Base-by-base conservation (phyloP, 176 grass and related monocot species). In the Phoenix dactylifera region DNA sequence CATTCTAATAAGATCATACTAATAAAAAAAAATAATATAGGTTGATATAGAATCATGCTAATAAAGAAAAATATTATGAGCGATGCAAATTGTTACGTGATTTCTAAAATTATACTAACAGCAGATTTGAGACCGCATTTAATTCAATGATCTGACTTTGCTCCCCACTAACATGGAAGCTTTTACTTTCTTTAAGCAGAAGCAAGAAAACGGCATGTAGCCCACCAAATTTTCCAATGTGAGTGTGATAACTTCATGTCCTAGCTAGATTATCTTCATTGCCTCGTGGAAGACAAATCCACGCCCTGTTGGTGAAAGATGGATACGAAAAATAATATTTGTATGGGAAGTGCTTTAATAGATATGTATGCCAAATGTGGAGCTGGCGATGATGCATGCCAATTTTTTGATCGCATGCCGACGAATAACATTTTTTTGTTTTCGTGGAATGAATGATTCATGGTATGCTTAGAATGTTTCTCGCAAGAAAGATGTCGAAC, bases 391-490 rank as follows among this genome's bases (percentile, higher is more conserved):
- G 79, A 82, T 18, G 82, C 90, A 39, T 54, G 76, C 15, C 49
- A 71, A 72, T 78, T 77, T 69, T 95, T 95, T 20, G 70, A 86
- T 66, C 57, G 51, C 72, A 86, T 95, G 85, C 22, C 12, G 22
- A 59, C 25, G 50, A 89, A 83, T 72, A 95, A 89, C 55, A 83
- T 89, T 65, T 77, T 95, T 75, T 84, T 85, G 15, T 95, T 20
- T 20, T 20, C 20, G 20, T 20, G 90, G 90, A 95, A 95, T 76
- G 90, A 95, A 89, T 86, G 79, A 86, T 95, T 73, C 82, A 95
- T 86, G 90, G 24, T 89, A 95, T 55, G 69, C 82, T 56, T 82
- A 86, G 69, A 95, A 80, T 81, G 90, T 85, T 25, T 69, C 62
- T 50, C 71, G 81, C 22, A 57, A 86, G 26, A 73, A 70, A 68